Base-by-base conservation (phyloP, 768 basidiomycete species). In the Termitomyces eurrhizus region DNA sequence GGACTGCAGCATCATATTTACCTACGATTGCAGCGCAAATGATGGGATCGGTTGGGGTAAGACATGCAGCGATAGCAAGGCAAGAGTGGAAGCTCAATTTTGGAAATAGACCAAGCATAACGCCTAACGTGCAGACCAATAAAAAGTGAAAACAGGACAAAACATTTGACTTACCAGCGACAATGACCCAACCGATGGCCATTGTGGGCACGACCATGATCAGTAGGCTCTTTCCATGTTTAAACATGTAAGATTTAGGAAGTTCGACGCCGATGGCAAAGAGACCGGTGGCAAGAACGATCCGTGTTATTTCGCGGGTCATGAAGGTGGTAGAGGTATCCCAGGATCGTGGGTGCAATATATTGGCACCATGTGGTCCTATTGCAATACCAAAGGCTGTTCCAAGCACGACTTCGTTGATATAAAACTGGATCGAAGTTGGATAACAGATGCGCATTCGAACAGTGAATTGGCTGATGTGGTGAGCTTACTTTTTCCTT, bases 181-280 rank as follows among this genome's bases (percentile, higher is more conserved):
- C 86, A 64, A 90, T 77, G 60, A 94, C 59, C 95, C 95, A 90
- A 44, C 90, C 88, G 64, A 89, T 83, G 18, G 89, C 87, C 91
- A 93, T 93, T 1, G 90, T 92, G 2, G 91, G 90, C 0, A 92
- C 80, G 18, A 92, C 86, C 83, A 92, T 83, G 44, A 83, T 70
- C 3, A 86, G 61, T 0, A 92, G 74, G 42, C 91, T 84, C 66
- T 82, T 88, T 45, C 84, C 90, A 67, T 96, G 93, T 33, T 87
- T 80, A 29, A 78, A 78, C 80, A 98, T 85, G 76, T 98, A 98
- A 0, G 86, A 83, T 58, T 84, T 78, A 0, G 96, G 95, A 37
- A 98, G 78, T 71, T 99, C 95, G 29, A 96, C 93, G 2, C 96
- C 96, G 36, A 98, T 93, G 7, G 95, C 92, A 67, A 99, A 99